These are phyloP conservation scores for Sclerospora graminicola DNA, from an alignment of 352 stramenopile species.

Conservation along the genomic window DNA sequence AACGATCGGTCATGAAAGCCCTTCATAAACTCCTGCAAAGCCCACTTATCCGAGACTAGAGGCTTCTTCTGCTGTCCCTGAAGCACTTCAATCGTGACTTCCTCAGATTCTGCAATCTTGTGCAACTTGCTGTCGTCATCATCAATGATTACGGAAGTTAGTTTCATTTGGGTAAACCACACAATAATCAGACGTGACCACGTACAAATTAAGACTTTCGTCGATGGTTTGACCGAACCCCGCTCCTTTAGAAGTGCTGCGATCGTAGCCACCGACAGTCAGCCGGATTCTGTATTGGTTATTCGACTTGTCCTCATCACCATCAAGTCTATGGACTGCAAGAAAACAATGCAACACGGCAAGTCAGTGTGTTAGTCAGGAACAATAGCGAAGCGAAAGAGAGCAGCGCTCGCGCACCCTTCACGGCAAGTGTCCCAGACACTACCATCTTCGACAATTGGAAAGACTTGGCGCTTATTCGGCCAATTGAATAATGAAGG, in stretches of 20 bases:
- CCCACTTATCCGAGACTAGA: slow-evolving; percentile 20
- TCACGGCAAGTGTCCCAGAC: slow-evolving; percentile 34
- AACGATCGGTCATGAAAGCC: slow-evolving; percentile 17
- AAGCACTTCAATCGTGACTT: slow-evolving; percentile 39
- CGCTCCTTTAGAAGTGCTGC: slow-evolving; percentile 16
- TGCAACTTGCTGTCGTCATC: slow-evolving; percentile 27
- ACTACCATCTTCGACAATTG: slow-evolving; percentile 33
- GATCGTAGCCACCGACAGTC: slow-evolving; percentile 14
- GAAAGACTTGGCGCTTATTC: slow-evolving; percentile 19
- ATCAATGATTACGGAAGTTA: not conserved
- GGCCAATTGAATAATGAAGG: slow-evolving; percentile 35
- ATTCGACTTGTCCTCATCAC: not conserved
- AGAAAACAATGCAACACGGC: not conserved
- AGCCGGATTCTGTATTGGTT: slow-evolving; percentile 18
- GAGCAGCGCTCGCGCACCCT: slow-evolving; percentile 15
- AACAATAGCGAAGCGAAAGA: not conserved
- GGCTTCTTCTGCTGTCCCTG: slow-evolving; percentile 29
- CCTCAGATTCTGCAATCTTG: slow-evolving; percentile 11
- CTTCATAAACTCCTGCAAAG: slow-evolving; percentile 22
- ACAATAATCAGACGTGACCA: not conserved
- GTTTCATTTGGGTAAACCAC: no score
- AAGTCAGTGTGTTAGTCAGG: not conserved
- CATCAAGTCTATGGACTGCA: slow-evolving; percentile 27
- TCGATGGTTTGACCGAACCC: slow-evolving; percentile 17
- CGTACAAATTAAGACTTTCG: slow-evolving; percentile 35